Base-by-base conservation (phyloP, 2,329 filamentous ascomycete genomes). In the Scopulariopsis brevicaulis region DNA sequence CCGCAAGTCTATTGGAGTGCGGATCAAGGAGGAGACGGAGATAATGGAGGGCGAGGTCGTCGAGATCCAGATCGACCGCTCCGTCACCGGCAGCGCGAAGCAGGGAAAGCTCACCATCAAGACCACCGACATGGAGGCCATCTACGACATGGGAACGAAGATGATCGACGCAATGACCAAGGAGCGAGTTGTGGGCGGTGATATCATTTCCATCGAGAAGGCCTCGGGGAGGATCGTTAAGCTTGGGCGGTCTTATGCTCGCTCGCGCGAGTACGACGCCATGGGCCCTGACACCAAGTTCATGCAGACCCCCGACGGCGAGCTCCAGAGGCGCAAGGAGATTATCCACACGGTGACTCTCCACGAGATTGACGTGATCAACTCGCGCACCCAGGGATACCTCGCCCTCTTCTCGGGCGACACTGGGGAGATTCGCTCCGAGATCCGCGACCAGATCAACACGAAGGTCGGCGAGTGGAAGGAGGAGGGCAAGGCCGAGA, bases 111-210 rank as follows among this genome's bases (percentile, higher is more conserved):
- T 99, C 63, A 99, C 94, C 22, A 96, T 99, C 77, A 99, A 99
- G 77, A 99, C 94, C 12, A 97, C 93, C 59, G 94, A 99, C 72
- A 99, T 99, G 94, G 94, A 99, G 74, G 96, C 94, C 14, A 89
- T 99, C 64, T 99, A 97, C 76, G 94, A 99, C 68, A 96, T 99
- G 92, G 94, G 94, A 63, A 93, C 89, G 64, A 97, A 97, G 76
- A 97, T 99, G 94, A 99, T 99, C 64, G 94, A 99, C 70, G 91
- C 91, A 63, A 96, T 99, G 91, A 96, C 92, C 64, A 97, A 97
- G 75, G 94, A 99, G 77, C 93, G 95, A 67, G 90, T 99, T 63
- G 96, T 97, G 86, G 94, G 94, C 4, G 94, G 94, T 65, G 94
- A 99, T 70, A 94, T 99, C 64, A 95, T 99, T 67, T 96, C 90